Percentiles rank a stretch among this genome's conserved stretches.
Conservation (phyloP, 371 early-diverging fungal species). For the Rhizopus delemar region DNA sequence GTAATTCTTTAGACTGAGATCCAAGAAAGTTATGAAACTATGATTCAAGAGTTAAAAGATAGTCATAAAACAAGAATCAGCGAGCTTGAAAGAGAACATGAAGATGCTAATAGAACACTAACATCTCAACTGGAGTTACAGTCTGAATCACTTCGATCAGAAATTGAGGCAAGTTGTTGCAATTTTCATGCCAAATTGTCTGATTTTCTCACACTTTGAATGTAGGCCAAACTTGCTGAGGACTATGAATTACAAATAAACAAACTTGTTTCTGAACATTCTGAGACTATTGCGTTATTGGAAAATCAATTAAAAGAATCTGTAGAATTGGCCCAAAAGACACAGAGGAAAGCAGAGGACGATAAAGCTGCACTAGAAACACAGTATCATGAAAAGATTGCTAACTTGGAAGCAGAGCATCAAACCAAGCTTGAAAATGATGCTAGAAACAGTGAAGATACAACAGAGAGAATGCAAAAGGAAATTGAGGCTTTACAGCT, state of each 20-base stretch:
- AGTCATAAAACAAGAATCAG: constrained; percentile 14
- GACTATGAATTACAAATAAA: constrained; percentile 23
- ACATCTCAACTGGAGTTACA: constrained; percentile 11
- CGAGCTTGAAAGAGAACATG: constrained; percentile 15
- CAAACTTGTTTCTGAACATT: constrained; percentile 22
- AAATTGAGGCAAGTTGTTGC: constrained; percentile 22
- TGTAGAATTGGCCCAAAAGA: constrained; percentile 1
- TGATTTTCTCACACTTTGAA: not conserved
- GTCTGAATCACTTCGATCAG: constrained; percentile 19
- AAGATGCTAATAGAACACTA: constrained; percentile 10
- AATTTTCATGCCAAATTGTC: not conserved
- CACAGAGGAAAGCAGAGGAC: constrained; percentile 1
- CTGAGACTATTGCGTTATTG: constrained; percentile 12
- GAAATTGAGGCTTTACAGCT: constrained; percentile 33
- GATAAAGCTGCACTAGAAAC: constrained; percentile 14
- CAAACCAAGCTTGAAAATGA: constrained; percentile 16
- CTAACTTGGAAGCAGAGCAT: constrained; percentile 13
- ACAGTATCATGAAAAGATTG: constrained; percentile 19
- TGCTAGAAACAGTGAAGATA: constrained; percentile 37
- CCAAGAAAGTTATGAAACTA: constrained; percentile 9
- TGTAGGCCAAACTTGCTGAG: constrained; percentile 25
- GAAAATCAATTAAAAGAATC: constrained; percentile 17
- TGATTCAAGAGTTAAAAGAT: constrained; percentile 21
- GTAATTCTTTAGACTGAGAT: constrained; percentile 18
- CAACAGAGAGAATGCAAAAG: constrained; percentile 30